Evolutionary conservation across 2,329 filamentous ascomycete species (phyloP), one percentile per base, ranked within the genome.

Genomic region (Fusarium gaditjirri): DNA sequence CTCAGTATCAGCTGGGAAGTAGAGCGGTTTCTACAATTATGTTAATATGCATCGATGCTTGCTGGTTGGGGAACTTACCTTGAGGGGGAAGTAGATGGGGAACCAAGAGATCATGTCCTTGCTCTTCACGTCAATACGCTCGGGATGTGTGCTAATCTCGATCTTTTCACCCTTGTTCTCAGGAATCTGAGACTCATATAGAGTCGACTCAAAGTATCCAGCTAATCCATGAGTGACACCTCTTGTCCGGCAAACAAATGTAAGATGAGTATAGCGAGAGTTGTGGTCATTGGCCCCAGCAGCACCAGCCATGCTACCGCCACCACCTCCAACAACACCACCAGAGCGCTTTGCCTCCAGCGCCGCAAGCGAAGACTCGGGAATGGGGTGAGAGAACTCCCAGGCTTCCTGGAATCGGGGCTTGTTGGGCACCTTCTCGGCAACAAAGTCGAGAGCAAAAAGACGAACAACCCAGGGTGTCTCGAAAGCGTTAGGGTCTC

Each of bases 91-190:
- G 84, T 95, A 98, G 35, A 99, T 98, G 3, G 96, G 96, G 80
- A 99, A 99, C 96, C 96, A 99, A 61, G 94, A 97, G 72, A 98
- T 97, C 97, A 99, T 99, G 77, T 97, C 95, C 79, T 92, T 93
- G 86, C 94, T 97, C 88, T 98, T 98, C 63, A 85, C 85, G 61
- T 96, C 94, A 83, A 99, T 98, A 35, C 92, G 93, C 72, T 97
- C 93, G 0, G 96, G 97, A 77, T 97, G 92, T 8, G 93, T 99
- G 78, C 94, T 97, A 66, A 99, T 87, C 84, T 98, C 95, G 8
- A 98, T 89, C 75, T 90, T 91, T 29, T 82, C 81, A 10, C 76
- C 81, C 60, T 74, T 76, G 35, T 76, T 79, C 33, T 76, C 82
- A 10, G 78, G 71, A 11, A 82, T 70, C 67, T 83, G 82, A 17